phyloP scores from a whole-genome alignment of 352 stramenopile genomes.

The Pythium volutum region DNA sequence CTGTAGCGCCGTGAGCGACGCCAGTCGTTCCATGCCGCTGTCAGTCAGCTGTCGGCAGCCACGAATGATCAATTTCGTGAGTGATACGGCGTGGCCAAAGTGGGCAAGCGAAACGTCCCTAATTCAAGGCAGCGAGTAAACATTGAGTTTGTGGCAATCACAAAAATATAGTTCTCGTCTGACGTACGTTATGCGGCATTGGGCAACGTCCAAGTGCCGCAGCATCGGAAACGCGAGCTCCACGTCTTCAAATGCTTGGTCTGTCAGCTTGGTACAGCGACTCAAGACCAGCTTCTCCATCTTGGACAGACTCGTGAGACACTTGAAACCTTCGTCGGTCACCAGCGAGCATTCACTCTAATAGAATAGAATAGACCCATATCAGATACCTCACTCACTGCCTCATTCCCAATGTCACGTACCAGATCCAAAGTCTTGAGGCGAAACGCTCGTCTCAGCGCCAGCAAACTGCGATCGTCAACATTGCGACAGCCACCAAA shows the following conservation, averaged over 20 bases:
- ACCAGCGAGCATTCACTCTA: conserved; percentile 54
- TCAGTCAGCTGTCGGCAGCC: conserved; percentile 54
- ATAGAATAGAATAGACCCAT: not conserved
- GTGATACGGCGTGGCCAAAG: conserved; percentile 19
- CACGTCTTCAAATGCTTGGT: conserved; percentile 45
- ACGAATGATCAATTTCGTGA: conserved; percentile 23
- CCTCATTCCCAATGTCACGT: not conserved
- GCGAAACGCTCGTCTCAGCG: conserved; percentile 32
- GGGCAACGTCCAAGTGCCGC: conserved; percentile 46
- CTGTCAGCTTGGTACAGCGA: conserved; percentile 51
- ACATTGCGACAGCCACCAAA: conserved; percentile 59
- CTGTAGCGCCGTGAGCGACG: conserved; percentile 35
- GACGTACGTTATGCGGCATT: conserved; percentile 40
- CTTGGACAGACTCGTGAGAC: conserved; percentile 36
- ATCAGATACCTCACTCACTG: not conserved
- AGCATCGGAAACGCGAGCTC: conserved; percentile 37
- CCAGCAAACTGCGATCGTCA: conserved; percentile 50
- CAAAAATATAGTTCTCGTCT: not conserved
- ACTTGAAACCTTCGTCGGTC: conserved; percentile 52
- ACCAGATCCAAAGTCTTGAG: conserved; percentile 61
- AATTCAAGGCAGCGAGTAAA: not conserved
- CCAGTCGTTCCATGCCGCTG: conserved; percentile 42
- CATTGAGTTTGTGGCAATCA: not conserved
- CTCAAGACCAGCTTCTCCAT: conserved; percentile 55
- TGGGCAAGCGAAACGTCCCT: conserved; percentile 27